These are phyloP conservation scores for Clausena lansium DNA, from an alignment of 345 rosid species.

Conservation along the genomic window DNA sequence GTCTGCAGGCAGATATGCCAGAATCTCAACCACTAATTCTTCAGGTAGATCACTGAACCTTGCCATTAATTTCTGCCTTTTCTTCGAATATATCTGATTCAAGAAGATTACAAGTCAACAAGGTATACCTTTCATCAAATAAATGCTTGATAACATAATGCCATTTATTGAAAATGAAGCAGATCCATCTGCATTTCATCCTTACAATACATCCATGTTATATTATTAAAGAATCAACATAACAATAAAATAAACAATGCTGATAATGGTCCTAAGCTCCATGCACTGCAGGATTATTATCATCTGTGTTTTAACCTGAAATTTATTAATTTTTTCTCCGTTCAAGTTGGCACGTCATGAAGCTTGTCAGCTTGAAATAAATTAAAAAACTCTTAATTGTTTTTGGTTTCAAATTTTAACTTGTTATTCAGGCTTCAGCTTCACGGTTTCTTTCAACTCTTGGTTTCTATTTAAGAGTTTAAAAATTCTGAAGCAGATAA, in stretches of 20 bases:
- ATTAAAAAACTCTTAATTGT: too few species aligned
- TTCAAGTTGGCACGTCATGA: not conserved
- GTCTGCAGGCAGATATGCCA: not conserved
- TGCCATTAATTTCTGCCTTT: not conserved
- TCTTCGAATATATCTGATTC: not conserved
- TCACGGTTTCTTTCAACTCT: not conserved
- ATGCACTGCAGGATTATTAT: not conserved
- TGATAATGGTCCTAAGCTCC: not conserved
- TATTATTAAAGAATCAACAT: not conserved
- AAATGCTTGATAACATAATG: not conserved
- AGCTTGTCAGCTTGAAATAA: too few species aligned
- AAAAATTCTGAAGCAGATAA: not conserved
- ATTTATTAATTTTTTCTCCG: not conserved
- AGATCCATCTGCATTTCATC: not conserved
- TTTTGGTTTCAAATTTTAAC: too few species aligned
- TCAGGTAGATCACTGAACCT: not conserved
- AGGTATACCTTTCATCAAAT: not conserved
- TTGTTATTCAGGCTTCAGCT: not conserved
- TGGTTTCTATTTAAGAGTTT: not conserved
- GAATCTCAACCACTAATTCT: not conserved
- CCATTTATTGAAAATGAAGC: not conserved
- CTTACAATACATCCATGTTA: not conserved
- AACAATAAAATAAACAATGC: not conserved
- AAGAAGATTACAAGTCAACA: not conserved
- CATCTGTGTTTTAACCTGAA: not conserved